Percentiles rank a stretch among this genome's conserved stretches.
Conservation (phyloP, 331 rosid genomes). For the Acacia pycnantha region DNA sequence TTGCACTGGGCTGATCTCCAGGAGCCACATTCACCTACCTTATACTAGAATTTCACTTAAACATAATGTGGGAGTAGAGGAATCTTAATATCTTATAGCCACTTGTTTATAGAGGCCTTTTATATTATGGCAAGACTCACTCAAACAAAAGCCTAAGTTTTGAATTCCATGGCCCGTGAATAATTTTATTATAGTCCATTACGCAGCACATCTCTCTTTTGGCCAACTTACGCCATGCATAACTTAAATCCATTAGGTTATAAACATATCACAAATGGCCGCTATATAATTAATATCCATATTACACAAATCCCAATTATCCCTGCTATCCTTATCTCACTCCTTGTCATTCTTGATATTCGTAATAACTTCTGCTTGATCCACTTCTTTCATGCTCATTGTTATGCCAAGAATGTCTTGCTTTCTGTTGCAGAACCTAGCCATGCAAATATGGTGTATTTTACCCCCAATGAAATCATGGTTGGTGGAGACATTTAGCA, state of each 20-base stretch:
- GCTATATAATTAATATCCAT: neutral
- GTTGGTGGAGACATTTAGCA: neutral
- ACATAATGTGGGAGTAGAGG: neutral
- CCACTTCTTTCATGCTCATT: neutral
- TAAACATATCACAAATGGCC: neutral
- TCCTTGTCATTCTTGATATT: neutral
- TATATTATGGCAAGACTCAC: neutral
- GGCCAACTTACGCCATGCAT: neutral
- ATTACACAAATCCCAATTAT: neutral
- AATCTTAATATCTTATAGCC: neutral
- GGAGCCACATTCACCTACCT: neutral
- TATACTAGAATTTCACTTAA: neutral
- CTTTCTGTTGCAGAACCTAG: constrained; percentile 1
- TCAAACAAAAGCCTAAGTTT: neutral
- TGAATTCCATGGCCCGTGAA: neutral
- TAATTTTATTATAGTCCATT: neutral
- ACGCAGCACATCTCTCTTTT: neutral
- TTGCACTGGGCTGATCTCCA: neutral
- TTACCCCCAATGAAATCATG: constrained; percentile 1
- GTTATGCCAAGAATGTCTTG: neutral
- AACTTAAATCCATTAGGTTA: neutral
- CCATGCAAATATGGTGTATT: constrained; percentile 3
- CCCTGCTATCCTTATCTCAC: neutral
- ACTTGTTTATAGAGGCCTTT: neutral
- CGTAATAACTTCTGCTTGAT: neutral